phyloP scores from a whole-genome alignment of 1,139 yeast genomes.

The Barnettozyma hawaiiensis region DNA sequence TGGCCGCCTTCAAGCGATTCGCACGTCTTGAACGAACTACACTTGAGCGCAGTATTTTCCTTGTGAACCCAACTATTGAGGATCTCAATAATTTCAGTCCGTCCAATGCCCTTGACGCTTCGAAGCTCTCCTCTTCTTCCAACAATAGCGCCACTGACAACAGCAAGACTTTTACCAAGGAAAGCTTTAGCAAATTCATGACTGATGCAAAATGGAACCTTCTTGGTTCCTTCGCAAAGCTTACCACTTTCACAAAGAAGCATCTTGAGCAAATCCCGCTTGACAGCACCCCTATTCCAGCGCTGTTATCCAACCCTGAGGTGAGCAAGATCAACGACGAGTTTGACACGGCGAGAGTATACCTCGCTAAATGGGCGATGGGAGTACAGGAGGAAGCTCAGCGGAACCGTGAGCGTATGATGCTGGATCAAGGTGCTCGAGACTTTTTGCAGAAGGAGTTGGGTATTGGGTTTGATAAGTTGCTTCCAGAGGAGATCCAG shows the following conservation, averaged over 20 bases:
- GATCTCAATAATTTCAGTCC: slow-evolving; percentile 81
- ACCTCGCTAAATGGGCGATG: slow-evolving; percentile 95
- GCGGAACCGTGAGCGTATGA: slow-evolving; percentile 50
- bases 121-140: no score
- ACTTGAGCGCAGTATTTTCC: slow-evolving; percentile 62
- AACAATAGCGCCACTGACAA: neutral
- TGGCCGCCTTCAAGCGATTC: slow-evolving; percentile 45
- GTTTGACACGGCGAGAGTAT: slow-evolving; percentile 86
- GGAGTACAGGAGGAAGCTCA: slow-evolving; percentile 93
- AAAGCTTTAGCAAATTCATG: slow-evolving; percentile 43
- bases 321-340: slow-evolving; percentile 80
- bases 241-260: slow-evolving; percentile 43
- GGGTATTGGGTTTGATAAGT: slow-evolving; percentile 47
- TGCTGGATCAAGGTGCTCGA: slow-evolving; percentile 57
- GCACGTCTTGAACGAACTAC: slow-evolving; percentile 65
- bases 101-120: slow-evolving; percentile 31
- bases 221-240: slow-evolving; percentile 76
- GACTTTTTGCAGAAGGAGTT: slow-evolving; percentile 60
- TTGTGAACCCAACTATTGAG: slow-evolving; percentile 74
- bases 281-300: slow-evolving; percentile 58
- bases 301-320: slow-evolving; percentile 70
- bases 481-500: slow-evolving; percentile 51
- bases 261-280: slow-evolving; percentile 52
- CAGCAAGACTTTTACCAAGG: slow-evolving; percentile 20
- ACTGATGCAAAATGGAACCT: slow-evolving; percentile 81